phyloP scores from a whole-genome alignment of 331 rosid species.

The Spiraea crenata region DNA sequence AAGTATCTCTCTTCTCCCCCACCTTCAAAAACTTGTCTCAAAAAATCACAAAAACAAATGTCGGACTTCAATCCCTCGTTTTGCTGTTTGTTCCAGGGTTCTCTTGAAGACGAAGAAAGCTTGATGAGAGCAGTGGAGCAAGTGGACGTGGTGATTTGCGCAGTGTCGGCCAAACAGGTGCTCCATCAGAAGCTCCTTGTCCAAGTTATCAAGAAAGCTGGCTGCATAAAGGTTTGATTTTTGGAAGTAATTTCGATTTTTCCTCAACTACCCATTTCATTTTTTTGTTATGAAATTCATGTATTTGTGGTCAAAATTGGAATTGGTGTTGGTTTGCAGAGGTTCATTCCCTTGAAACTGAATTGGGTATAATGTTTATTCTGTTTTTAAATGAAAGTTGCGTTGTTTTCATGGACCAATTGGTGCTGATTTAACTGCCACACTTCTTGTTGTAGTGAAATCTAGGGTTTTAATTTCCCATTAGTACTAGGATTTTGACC shows the following conservation, averaged over 20 bases:
- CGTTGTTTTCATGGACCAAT: not conserved
- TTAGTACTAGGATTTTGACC: no score
- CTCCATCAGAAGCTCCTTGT: constrained; percentile 63
- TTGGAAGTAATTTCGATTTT: not conserved
- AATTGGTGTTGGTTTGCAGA: no score
- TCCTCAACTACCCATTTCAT: not conserved
- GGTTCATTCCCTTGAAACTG: no score
- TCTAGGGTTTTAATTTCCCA: no score
- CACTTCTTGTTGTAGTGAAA: no score
- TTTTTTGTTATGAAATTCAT: not conserved
- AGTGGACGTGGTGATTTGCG: constrained; percentile 79
- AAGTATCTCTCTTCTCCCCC: not conserved
- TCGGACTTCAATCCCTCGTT: no score
- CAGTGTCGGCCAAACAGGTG: constrained; percentile 53
- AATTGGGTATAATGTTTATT: no score
- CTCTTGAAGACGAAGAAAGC: constrained; percentile 65
- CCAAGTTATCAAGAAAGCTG: constrained; percentile 53
- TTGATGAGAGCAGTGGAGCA: constrained; percentile 52
- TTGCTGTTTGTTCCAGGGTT: constrained; percentile 45
- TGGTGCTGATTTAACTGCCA: no score
- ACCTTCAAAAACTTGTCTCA: not conserved
- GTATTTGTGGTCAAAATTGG: not conserved
- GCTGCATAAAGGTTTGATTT: constrained; percentile 51
- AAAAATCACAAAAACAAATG: not conserved
- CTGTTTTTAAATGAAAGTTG: not conserved